Base-by-base conservation (phyloP, 495 filamentous ascomycete species). In the Darksidea phi region DNA sequence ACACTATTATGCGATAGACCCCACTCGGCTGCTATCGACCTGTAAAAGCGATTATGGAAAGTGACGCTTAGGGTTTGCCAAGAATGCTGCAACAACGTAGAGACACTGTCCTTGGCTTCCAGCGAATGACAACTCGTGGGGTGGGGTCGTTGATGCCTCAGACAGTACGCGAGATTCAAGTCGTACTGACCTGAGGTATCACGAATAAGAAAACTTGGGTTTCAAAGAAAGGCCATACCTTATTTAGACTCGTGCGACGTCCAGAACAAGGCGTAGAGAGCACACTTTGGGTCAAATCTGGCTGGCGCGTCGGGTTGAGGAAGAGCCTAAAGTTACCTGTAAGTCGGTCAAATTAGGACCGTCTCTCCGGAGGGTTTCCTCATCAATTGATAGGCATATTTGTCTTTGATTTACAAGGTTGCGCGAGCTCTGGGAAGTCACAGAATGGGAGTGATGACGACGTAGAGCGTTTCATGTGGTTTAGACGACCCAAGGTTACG, bases 111-210 rank as follows among this genome's bases (percentile, higher is more conserved):
- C 3, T 43, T 43, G 10, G 13, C 6, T 10, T n/a, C 18, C 23
- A 41, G 23, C 55, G 55, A 58, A 58, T 46, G 24, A 20, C 20
- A 23, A 24, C 13, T 5, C 38, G 53, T n/a, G 8, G 37, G 21
- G 42, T 21, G 42, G 43, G 24, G 45, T 8, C 11, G 8, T 42
- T 47, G 41, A 12, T n/a, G 48, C 32, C 25, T 53, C 18, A 48
- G 26, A 32, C 37, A 6, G 37, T 36, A 13, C 15, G 18, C 50
- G 58, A 61, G 58, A 54, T 41, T 48, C 36, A 47, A 37, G 26
- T 48, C 58, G 58, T 48, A 54, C 50, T 26, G 18, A 36, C 48
- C 26, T 54, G 49, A 48, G 37, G 58, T 61, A 36, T 61, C 58
- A 41, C 54, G 23, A 8, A 54, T 53, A 53, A 52, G 21, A 32